Base-by-base conservation (phyloP, 2,329 filamentous ascomycete genomes). In the Neofusicoccum laricinum region DNA sequence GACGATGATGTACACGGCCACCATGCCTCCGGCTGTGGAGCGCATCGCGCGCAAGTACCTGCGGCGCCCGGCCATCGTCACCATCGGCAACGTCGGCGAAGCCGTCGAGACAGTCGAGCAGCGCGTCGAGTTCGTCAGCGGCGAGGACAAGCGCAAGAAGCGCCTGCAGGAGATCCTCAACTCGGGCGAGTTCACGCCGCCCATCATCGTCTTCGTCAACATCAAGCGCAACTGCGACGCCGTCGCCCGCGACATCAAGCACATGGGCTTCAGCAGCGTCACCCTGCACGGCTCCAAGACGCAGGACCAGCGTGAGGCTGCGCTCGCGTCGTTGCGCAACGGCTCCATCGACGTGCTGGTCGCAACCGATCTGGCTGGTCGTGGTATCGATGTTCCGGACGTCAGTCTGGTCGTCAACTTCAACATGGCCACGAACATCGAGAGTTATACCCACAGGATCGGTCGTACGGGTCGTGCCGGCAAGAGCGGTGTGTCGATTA, bases 1-100 rank as follows among this genome's bases (percentile, higher is more conserved):
- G 78, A 99, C 95, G 0, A 99, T 99, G 95, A 99, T 99, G 95
- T 99, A 98, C 86, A 98, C 95, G 68, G 95, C 95, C 61, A 99
- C 95, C 32, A 99, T 99, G 95, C 93, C 95, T 1, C 81, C 91
- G 0, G 87, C 91, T 0, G 91, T 99, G 15, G 95, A 99, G 76
- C 91, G 91, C 67, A 98, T 99, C 68, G 95, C 95, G n/a, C 90
- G 93, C 71, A 97, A 97, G 75, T 99, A 99, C 74, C 87, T 98
- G 15, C 90, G 94, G 0, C 88, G 95, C 12, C 95, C 95, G 0
- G 95, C 95, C 19, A 95, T 93, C 58, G 93, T 97, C 43, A 97
- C 91, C 0, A 98, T 99, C 68, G 95, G 95, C 68, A 97, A 96
- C 72, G 87, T 89, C 1, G 95, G 95, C 71, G 94, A 99, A 81